Evolutionary conservation across 2,329 filamentous ascomycete genomes (phyloP).

Genomic region (Akanthomyces lecanii): DNA sequence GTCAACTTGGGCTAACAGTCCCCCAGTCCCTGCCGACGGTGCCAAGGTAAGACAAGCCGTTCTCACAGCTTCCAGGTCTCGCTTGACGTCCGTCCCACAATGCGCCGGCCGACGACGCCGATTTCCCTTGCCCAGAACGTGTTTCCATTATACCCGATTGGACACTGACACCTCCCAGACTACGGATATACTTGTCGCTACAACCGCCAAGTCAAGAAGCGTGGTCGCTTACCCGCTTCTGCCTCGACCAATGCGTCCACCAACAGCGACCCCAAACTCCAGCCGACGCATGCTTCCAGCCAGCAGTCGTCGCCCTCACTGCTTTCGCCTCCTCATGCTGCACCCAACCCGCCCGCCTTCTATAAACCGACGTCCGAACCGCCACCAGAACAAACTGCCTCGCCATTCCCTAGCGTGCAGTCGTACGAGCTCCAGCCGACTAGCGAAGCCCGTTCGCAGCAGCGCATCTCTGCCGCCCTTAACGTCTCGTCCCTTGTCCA

Average conservation of each 20-base stretch:
- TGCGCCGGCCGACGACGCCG: not conserved
- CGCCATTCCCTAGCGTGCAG: conserved; percentile 9
- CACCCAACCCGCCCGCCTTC: not conserved
- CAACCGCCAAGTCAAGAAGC: conserved; percentile 34
- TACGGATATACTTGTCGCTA: conserved; percentile 37
- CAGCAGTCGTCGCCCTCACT: not conserved
- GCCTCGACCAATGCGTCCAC: not conserved
- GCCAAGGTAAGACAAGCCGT: conserved; percentile 29
- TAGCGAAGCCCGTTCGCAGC: conserved; percentile 9
- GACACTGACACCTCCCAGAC: conserved; percentile 23
- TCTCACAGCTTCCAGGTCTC: not conserved
- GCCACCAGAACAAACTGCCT: not conserved
- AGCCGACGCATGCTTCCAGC: not conserved
- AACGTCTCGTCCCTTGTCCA: conserved; percentile 24
- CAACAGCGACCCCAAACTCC: not conserved
- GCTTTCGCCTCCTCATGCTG: not conserved
- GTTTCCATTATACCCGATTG: not conserved
- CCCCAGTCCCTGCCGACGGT: conserved; percentile 30
- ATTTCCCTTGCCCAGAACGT: not conserved
- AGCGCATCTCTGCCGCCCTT: conserved; percentile 19
- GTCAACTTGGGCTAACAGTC: not conserved
- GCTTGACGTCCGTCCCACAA: not conserved
- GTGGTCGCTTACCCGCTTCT: conserved; percentile 31
- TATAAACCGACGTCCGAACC: not conserved
- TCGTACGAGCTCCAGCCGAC: conserved; percentile 1